These are phyloP conservation scores for Oryza longistaminata DNA, from an alignment of 176 grass and related monocot species.

Conservation along the genomic window DNA sequence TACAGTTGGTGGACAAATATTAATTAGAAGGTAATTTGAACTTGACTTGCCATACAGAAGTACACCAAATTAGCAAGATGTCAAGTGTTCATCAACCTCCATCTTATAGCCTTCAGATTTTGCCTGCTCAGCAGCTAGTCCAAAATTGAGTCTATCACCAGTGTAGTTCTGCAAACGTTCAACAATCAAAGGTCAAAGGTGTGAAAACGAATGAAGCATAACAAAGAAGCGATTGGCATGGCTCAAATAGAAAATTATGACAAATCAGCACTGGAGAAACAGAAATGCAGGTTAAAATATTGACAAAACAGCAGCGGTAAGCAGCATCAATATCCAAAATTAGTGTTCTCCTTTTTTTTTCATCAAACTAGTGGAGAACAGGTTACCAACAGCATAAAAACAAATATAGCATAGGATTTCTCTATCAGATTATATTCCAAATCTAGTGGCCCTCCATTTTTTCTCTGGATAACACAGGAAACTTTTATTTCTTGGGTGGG, in stretches of 20 bases:
- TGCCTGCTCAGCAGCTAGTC: conserved; percentile 96
- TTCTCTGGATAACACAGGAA: background rate
- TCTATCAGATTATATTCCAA: background rate
- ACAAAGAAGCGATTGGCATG: conserved; percentile 1
- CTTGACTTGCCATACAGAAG: conserved; percentile 4
- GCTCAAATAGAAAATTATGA: background rate
- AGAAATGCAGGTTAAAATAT: conserved; percentile 22
- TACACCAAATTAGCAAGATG: background rate
- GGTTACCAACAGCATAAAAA: background rate
- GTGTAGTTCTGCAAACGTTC: conserved; percentile 93
- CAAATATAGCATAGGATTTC: background rate
- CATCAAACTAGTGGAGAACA: background rate
- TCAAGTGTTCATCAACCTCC: conserved; percentile 57
- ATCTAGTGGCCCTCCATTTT: background rate
- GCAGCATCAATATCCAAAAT: conserved; percentile 33
- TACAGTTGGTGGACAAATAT: conserved; percentile 39
- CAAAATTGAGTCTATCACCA: conserved; percentile 99
- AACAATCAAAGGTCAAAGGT: conserved; percentile 25
- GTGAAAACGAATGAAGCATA: conserved; percentile 21
- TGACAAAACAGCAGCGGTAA: background rate
- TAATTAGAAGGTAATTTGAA: conserved; percentile 30
- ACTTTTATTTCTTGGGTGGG: background rate
- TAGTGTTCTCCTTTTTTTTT: background rate
- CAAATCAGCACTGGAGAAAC: background rate
- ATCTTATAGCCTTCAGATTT: conserved; percentile 99